Percentiles rank a stretch among this genome's conserved stretches.
Conservation (phyloP, 2,329 filamentous ascomycete species). For the Ceratocystis destructans region DNA sequence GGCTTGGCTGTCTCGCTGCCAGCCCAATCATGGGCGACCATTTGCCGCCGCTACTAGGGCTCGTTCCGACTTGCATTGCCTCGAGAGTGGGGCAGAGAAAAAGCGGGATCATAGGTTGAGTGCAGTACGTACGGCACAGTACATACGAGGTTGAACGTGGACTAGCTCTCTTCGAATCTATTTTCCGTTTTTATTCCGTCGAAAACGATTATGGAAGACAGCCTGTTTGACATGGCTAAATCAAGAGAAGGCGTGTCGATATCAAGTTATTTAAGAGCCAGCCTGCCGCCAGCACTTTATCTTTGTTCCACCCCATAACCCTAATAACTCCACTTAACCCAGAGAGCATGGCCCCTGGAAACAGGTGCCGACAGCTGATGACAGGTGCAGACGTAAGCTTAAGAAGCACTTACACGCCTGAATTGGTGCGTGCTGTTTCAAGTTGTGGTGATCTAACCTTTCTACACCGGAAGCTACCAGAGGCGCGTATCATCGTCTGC, state of each 20-base stretch:
- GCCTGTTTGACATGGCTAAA: too few relatives aligned
- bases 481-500: slow-evolving; percentile 2
- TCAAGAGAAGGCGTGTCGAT: too few relatives aligned
- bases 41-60: not conserved
- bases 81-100: not conserved
- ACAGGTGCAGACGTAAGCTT: too few relatives aligned
- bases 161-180: not conserved
- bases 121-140: not conserved
- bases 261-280: too few relatives aligned
- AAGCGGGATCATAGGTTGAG: not conserved
- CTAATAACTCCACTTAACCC: too few relatives aligned
- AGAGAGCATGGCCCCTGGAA: too few relatives aligned
- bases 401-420: not conserved
- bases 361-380: not conserved
- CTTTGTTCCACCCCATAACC: not conserved
- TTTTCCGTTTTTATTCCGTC: not conserved
- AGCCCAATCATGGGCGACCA: not conserved
- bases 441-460: slow-evolving; percentile 3
- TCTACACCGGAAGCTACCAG: not conserved
- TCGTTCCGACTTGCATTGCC: not conserved
- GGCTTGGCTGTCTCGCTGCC: not conserved
- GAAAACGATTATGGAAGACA: too few relatives aligned
- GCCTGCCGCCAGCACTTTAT: not conserved
- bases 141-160: not conserved
- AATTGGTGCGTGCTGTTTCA: not conserved